Evolutionary conservation across 345 rosid genomes (phyloP).

Genomic region (Psidium guajava): DNA sequence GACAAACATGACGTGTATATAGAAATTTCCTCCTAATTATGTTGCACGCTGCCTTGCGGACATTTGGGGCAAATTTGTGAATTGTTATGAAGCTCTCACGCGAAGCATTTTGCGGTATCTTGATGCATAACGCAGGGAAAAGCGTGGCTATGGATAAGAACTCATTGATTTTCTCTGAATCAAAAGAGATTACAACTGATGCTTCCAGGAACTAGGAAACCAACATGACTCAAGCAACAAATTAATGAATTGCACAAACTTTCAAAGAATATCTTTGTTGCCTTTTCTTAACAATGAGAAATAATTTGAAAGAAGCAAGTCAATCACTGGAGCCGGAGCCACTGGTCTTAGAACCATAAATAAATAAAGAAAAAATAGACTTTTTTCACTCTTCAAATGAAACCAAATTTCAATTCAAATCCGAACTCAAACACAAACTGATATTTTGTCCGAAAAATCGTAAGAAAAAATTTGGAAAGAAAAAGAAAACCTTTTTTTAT

Average conservation of each 20-base stretch:
- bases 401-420: too few relatives aligned
- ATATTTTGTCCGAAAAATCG: too few relatives aligned
- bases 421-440: too few relatives aligned
- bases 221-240: not conserved
- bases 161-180: not conserved
- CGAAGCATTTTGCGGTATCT: not conserved
- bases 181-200: not conserved
- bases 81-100: not conserved
- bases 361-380: too few relatives aligned
- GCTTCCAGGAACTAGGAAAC: not conserved
- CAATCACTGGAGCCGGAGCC: too few relatives aligned
- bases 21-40: not conserved
- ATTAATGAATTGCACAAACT: not conserved
- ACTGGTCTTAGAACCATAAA: too few relatives aligned
- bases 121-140: not conserved
- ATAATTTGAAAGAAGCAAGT: too few relatives aligned
- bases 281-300: too few relatives aligned
- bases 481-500: too few relatives aligned
- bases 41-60: not conserved
- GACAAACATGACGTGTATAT: too few relatives aligned
- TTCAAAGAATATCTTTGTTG: not conserved
- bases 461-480: too few relatives aligned
- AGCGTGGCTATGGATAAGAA: not conserved
- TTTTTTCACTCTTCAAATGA: too few relatives aligned
- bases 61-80: not conserved